Evolutionary conservation across 139 green algal genomes (phyloP).

Genomic region (Haematococcus sp.): DNA sequence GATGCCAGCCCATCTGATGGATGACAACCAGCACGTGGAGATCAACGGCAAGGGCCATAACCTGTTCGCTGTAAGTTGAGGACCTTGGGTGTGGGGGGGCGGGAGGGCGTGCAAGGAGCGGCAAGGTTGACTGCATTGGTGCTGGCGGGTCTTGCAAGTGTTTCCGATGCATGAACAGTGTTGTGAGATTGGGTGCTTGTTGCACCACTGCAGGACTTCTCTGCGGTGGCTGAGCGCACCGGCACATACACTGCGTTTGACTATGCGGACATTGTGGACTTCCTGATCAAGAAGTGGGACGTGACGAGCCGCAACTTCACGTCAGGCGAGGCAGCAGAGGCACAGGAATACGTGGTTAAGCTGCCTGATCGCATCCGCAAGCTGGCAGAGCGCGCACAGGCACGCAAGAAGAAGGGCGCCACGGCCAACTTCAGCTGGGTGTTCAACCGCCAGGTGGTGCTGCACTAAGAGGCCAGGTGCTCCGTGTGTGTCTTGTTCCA

Average conservation of each 20-base stretch:
- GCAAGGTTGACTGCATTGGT: too few relatives aligned
- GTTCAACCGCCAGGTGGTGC: constrained; percentile 75
- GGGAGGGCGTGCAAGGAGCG: too few relatives aligned
- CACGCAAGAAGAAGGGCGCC: constrained; percentile 64
- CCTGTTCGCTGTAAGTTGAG: constrained; percentile 65
- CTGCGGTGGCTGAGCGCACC: constrained; percentile 82
- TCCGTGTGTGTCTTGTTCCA: too few relatives aligned
- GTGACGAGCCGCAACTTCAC: not conserved
- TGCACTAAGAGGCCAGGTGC: constrained; percentile 37
- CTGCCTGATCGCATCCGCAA: constrained; percentile 83
- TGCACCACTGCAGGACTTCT: constrained; percentile 76
- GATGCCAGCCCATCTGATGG: constrained; percentile 97
- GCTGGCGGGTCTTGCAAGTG: too few relatives aligned
- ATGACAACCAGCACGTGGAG: constrained; percentile 81
- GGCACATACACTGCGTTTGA: constrained; percentile 82
- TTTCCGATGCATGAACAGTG: too few relatives aligned
- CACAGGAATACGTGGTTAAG: constrained; percentile 72
- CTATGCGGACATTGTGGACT: constrained; percentile 94
- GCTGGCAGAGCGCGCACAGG: constrained; percentile 60
- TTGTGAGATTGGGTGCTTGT: too few relatives aligned
- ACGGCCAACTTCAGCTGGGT: constrained; percentile 85
- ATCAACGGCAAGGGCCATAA: constrained; percentile 67
- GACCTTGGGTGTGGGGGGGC: too few relatives aligned
- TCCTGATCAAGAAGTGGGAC: constrained; percentile 84
- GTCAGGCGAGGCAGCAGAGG: constrained; percentile 59